Base-by-base conservation (phyloP, 2,329 filamentous ascomycete genomes). In the Amylocarpus encephaloides region DNA sequence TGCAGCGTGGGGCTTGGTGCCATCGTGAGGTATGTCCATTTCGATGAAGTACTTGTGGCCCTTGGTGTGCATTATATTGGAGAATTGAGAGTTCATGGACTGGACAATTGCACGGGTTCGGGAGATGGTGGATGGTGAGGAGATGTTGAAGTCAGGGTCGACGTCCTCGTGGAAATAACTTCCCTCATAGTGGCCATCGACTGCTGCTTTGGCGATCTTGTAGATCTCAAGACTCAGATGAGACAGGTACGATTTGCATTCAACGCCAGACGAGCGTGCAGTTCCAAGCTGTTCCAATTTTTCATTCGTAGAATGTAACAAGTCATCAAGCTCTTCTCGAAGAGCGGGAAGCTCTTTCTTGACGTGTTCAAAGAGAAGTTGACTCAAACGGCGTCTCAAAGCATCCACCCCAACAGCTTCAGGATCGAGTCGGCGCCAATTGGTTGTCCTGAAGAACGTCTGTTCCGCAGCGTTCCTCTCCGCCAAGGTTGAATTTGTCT, bases 401-500 rank as follows among this genome's bases (percentile, higher is more conserved):
- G 38, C 16, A 0, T 43, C 49, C 6, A 47, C 22, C 1, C 49
- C 49, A n/a, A 51, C 43, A 22, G 16, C 12, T 30, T 51, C 49
- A 11, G 36, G 36, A 2, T 38, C 38, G 5, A 51, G 19, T 19
- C 10, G 15, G 1, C 61, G 66, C 51, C 64, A 68, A 15, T 59
- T 62, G 1, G 60, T 61, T 0, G 40, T 59, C 0, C 53, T 49
- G 39, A 67, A 64, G 48, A 54, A 67, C 0, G 16, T 30, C 1
- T 13, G 43, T 43, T 63, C 64, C 2, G 52, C 46, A 7, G 35
- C 29, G 36, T 61, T 62, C 22, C 62, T 54, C 52, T 56, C 43
- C 40, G 43, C 32, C 1, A 64, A 6, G 33, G 65, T 49, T 59
- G 57, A 34, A 54, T 70, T 43, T 51, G 66, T 43, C 50, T 70